Evolutionary conservation across 139 green algal species (phyloP).

Genomic region (Chlamydomonas sp.): DNA sequence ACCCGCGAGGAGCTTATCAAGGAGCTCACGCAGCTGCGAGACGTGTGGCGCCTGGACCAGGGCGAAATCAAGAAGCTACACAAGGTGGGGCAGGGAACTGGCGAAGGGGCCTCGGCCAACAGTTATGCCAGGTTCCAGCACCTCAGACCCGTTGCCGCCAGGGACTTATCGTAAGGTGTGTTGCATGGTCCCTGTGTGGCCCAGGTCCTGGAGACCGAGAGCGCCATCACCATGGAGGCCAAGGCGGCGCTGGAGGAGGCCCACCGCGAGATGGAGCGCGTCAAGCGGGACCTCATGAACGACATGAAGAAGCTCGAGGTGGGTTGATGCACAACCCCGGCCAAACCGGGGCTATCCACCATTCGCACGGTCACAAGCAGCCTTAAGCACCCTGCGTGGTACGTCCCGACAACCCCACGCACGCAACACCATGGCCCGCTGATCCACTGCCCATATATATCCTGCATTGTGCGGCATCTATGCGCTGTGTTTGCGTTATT

Average conservation of each 20-base stretch:
- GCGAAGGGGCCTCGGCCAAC: too few species aligned
- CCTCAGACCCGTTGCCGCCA: too few species aligned
- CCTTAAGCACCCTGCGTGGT: too few species aligned
- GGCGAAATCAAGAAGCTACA: constrained; percentile 63
- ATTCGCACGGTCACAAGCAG: too few species aligned
- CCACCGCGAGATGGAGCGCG: constrained; percentile 55
- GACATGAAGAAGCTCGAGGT: constrained; percentile 46
- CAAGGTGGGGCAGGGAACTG: constrained; percentile 16
- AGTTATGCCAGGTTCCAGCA: too few species aligned
- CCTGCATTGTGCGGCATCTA: too few species aligned
- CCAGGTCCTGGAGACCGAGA: constrained; percentile 59
- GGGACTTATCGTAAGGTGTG: neutral
- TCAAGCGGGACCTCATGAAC: constrained; percentile 50
- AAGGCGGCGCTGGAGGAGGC: constrained; percentile 54
- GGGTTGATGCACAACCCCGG: neutral
- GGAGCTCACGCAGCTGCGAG: constrained; percentile 62
- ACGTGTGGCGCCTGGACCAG: constrained; percentile 53
- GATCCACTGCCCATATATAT: too few species aligned
- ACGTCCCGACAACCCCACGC: too few species aligned
- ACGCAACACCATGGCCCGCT: too few species aligned
- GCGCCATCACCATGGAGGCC: constrained; percentile 49
- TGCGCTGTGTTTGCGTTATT: neutral
- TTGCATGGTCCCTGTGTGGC: neutral
- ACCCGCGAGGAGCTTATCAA: constrained; percentile 53
- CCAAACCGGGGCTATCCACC: too few species aligned